Base-by-base conservation (phyloP, 2,329 filamentous ascomycete species). In the Pyrenochaeta sp. region DNA sequence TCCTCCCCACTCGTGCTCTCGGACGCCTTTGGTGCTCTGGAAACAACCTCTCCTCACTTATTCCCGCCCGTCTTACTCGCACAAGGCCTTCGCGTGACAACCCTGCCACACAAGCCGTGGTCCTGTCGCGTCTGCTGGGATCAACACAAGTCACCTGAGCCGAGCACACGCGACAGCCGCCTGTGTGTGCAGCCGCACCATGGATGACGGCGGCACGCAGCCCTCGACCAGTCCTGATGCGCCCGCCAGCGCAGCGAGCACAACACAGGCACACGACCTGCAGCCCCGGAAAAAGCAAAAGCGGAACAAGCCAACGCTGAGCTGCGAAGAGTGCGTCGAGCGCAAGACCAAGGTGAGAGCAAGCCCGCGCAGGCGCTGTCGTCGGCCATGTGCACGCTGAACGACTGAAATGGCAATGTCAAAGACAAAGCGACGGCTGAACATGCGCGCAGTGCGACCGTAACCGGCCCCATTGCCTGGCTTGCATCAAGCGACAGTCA, bases 231-330 rank as follows among this genome's bases (percentile, higher is more conserved):
- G 67, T 58, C 68, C 68, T 13, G 64, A 62, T 40, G 57, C 62
- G 25, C 54, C 54, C 7, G 25, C 57, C n/a, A 61, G 59, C 56
- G 61, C 58, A 22, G 46, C 54, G 19, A 61, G 59, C 55, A 61
- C 58, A 22, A 46, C 55, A 30, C 64, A 59, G 19, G 65, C 55
- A 24, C 50, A 51, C 19, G 58, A 63, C 37, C 50, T 47, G 50
- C 83, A 81, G n/a, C 72, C 80, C 10, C 84, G 80, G 75, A 91
- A 91, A 81, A 92, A 90, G 79, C 91, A 93, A 79, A 93, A 91
- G 80, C 86, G 91, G 47, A 94, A 94, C 78, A 94, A 94, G 76
- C 91, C 91, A 3, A 93, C 91, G 1, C 74, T 93, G 61, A 92
- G 89, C 48, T 93, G 91, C 70, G 85, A 88, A 61, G 90, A 92